phyloP scores from a whole-genome alignment of 108 stramenopile species.

The Cylindrotheca fusiformis region DNA sequence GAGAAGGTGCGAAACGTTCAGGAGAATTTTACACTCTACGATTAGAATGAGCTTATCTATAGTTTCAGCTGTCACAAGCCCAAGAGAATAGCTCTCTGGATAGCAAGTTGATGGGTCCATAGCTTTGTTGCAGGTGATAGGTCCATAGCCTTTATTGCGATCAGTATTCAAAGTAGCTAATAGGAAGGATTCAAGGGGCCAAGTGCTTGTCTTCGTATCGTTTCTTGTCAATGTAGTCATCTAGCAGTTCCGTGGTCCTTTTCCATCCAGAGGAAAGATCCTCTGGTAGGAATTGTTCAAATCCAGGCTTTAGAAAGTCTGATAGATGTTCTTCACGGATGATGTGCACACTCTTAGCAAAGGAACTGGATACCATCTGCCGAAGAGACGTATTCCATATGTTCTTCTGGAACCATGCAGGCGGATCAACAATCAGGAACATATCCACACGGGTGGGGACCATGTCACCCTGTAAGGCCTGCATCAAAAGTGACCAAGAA shows the following conservation, averaged over 20 bases:
- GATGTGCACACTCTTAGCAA: conserved; percentile 43
- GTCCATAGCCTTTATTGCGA: too few relatives aligned
- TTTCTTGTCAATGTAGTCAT: too few relatives aligned
- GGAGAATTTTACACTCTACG: too few relatives aligned
- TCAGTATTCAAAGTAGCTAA: too few relatives aligned
- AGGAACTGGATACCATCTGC: conserved; percentile 31
- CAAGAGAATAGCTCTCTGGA: too few relatives aligned
- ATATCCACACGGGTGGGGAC: conserved; percentile 37
- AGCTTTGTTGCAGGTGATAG: too few relatives aligned
- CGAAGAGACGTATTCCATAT: conserved; percentile 43
- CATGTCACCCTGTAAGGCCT: conserved; percentile 38
- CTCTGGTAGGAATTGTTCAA: conserved; percentile 35
- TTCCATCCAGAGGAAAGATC: conserved; percentile 28
- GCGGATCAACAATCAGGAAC: conserved; percentile 60
- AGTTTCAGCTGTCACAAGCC: too few relatives aligned
- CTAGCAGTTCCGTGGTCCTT: conserved; percentile 19
- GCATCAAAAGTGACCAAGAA: conserved; percentile 49
- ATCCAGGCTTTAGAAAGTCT: conserved; percentile 20
- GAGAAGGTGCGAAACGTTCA: too few relatives aligned
- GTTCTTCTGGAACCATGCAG: conserved; percentile 40
- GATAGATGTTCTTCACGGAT: conserved; percentile 17
- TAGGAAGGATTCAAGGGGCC: too few relatives aligned
- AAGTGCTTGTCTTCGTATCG: too few relatives aligned
- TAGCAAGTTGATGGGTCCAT: too few relatives aligned
- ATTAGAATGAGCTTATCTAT: too few relatives aligned